These are phyloP conservation scores for Hygrocybe punicea DNA, from an alignment of 768 basidiomycete species.

Conservation along the genomic window DNA sequence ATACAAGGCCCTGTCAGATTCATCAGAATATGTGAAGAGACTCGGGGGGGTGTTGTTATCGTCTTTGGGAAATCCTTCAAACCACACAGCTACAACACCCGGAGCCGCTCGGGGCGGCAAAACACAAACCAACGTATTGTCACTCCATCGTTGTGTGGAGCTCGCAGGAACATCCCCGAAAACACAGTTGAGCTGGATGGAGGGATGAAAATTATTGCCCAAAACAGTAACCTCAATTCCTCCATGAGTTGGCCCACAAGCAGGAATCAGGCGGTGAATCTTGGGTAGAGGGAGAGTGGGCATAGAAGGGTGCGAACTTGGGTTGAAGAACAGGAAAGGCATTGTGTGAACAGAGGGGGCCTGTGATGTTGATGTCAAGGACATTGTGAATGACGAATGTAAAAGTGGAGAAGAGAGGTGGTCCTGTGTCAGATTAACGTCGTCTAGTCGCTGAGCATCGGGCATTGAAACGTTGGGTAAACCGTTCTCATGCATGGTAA, in stretches of 20 bases:
- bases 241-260: conserved; percentile 81
- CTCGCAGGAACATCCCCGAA: conserved; percentile 84
- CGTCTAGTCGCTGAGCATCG: conserved; percentile 6
- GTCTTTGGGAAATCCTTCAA: conserved; percentile 63
- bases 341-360: conserved; percentile 37
- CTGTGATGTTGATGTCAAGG: conserved; percentile 19
- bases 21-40: conserved; percentile 87
- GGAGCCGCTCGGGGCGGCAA: conserved; percentile 78
- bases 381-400: not conserved
- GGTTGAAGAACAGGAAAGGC: conserved; percentile 62
- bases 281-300: conserved; percentile 57
- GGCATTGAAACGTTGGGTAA: not conserved
- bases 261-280: conserved; percentile 83
- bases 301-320: conserved; percentile 45
- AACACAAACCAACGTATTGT: conserved; percentile 88
- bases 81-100: conserved; percentile 87
- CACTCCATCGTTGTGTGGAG: conserved; percentile 87
- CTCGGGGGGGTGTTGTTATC: conserved; percentile 47
- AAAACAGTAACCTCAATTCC: conserved; percentile 94
- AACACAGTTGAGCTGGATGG: conserved; percentile 66
- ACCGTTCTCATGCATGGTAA: not conserved
- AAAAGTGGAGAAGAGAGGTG: not conserved
- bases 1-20: conserved; percentile 83
- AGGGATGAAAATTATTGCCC: conserved; percentile 84
- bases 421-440: conserved; percentile 24